Base-by-base conservation (phyloP, 2,329 filamentous ascomycete species). In the Colletotrichum chlorophyti region DNA sequence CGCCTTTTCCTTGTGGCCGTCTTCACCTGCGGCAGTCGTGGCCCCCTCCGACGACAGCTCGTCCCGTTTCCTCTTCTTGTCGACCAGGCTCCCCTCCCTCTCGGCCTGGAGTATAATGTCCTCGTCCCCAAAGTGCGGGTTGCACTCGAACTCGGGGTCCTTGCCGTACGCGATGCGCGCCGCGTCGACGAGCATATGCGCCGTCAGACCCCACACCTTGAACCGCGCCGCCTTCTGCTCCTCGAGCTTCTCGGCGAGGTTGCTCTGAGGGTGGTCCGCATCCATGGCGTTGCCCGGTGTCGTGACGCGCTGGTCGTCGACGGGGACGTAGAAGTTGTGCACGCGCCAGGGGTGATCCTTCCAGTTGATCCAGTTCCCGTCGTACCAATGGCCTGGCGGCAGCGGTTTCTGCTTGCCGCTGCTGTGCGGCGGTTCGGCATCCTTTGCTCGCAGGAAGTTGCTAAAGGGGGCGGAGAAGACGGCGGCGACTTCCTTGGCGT, bases 141-240 rank as follows among this genome's bases (percentile, higher is more conserved):
- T 85, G 63, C 85, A 82, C 76, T 96, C 91, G 72, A 97, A 96
- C 70, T 92, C 89, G 4, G 94, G 94, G 69, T 91, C 86, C 74
- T 90, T 83, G 2, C 76, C 89, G 71, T 95, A 98, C 17, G 93
- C 94, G 15, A 96, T 82, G 62, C 91, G 81, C 29, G 94, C 93
- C 5, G 90, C 89, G 74, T 98, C 94, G 5, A 97, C 91, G 52
- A 97, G 72, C 52, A 98, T 94, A 49, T 92, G 81, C 3, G 92
- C 94, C 50, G 94, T 98, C 91, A 98, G 94, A 14, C 94, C 94
- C 84, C 93, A 97, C 5, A 98, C 93, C 65, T 90, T 87, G 74
- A 95, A 97, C 32, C 90, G 80, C 3, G 78, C 78, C 4, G 74
- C 69, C 10, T 74, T 71, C 59, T 81, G 76, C 61, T 77, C 69